Conservation (phyloP, 495 filamentous ascomycete genomes). For the Aspergillus bertholletiae region DNA sequence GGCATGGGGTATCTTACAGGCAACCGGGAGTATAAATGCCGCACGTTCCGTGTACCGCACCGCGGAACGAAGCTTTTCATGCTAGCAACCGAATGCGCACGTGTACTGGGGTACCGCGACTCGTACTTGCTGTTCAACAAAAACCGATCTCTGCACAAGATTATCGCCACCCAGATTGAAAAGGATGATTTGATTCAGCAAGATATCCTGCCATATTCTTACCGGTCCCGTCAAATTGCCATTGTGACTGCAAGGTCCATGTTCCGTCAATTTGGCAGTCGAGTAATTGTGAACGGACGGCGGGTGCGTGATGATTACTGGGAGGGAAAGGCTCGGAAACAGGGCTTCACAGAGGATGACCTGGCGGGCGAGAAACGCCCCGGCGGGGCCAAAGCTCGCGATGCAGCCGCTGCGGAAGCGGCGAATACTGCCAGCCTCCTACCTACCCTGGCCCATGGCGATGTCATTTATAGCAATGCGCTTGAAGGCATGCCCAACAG, state of each 20-base stretch:
- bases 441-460: constrained; percentile 57
- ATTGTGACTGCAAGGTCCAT: constrained; percentile 98
- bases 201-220: constrained; percentile 95
- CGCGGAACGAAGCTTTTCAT: constrained; percentile 94
- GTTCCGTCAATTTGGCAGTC: constrained; percentile 98
- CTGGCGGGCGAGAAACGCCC: constrained; percentile 94
- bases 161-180: constrained; percentile 92
- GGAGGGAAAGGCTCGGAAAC: constrained; percentile 94
- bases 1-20: constrained; percentile 76
- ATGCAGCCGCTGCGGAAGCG: constrained; percentile 54
- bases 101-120: constrained; percentile 91
- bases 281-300: constrained; percentile 84
- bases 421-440: constrained; percentile 45
- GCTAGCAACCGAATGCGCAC: constrained; percentile 96
- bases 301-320: constrained; percentile 97
- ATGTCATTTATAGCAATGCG: constrained; percentile 80
- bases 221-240: constrained; percentile 94
- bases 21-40: constrained; percentile 83
- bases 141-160: constrained; percentile 94
- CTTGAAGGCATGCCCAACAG: constrained; percentile 64
- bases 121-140: constrained; percentile 99
- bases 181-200: constrained; percentile 95
- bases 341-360: constrained; percentile 97
- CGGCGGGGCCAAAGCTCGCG: constrained; percentile 82
- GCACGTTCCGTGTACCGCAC: constrained; percentile 89